These are phyloP conservation scores for Petunia axillaris DNA, from an alignment of 257 asterid genomes.

Conservation along the genomic window DNA sequence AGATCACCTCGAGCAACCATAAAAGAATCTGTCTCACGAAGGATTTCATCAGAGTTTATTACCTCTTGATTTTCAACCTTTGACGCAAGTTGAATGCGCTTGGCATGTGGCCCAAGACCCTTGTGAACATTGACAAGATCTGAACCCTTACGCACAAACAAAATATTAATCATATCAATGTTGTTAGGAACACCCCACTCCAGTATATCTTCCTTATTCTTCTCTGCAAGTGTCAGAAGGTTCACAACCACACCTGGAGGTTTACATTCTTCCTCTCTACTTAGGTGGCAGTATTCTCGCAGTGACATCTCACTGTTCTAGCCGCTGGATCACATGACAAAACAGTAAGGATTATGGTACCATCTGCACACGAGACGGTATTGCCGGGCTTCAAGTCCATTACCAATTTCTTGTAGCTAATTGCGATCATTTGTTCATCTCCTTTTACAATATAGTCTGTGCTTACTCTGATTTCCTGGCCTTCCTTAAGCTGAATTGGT, in stretches of 20 bases:
- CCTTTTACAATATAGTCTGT: constrained; percentile 83
- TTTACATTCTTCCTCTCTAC: constrained; percentile 86
- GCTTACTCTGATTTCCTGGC: constrained; percentile 62
- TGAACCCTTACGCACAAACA: constrained; percentile 85
- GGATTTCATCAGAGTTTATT: constrained; percentile 79
- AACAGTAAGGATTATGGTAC: constrained; percentile 67
- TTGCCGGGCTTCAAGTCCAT: constrained; percentile 73
- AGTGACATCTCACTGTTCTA: constrained; percentile 73
- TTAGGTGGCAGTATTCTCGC: constrained; percentile 72
- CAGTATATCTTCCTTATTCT: constrained; percentile 78
- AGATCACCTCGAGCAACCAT: constrained; percentile 96
- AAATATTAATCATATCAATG: constrained; percentile 83
- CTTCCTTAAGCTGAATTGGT: constrained; percentile 73
- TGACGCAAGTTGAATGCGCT: constrained; percentile 70
- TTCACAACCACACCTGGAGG: constrained; percentile 85
- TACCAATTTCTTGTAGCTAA: constrained; percentile 78
- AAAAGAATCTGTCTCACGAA: constrained; percentile 77
- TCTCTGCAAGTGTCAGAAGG: constrained; percentile 82
- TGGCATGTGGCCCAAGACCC: constrained; percentile 74
- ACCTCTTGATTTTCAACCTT: constrained; percentile 95
- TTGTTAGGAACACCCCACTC: constrained; percentile 84
- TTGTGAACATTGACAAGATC: constrained; percentile 79
- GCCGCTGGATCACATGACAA: constrained; percentile 61
- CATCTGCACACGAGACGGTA: constrained; percentile 74
- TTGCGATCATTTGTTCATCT: constrained; percentile 55